Evolutionary conservation across 139 green algal species (phyloP).

Genomic region (Micractinium sp.): DNA sequence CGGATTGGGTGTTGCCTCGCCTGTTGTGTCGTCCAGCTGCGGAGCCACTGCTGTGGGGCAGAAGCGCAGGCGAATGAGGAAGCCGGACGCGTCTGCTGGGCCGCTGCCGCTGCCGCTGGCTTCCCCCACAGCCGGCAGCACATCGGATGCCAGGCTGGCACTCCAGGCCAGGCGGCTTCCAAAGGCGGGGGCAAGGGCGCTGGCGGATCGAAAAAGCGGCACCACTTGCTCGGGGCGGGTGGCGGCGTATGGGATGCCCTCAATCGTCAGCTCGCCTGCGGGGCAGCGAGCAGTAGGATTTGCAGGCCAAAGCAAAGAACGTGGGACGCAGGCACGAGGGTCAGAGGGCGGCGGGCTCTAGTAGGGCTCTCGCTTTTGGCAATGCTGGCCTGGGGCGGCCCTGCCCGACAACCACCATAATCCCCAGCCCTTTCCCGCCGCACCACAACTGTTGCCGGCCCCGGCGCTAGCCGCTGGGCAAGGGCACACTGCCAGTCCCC

Average conservation of each 20-base stretch:
- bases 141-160: neutral
- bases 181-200: neutral
- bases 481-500: too few species aligned
- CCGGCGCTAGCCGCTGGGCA: too few species aligned
- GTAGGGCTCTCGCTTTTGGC: too few species aligned
- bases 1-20: neutral
- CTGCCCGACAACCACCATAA: too few species aligned
- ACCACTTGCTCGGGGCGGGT: neutral
- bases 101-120: neutral
- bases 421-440: too few species aligned
- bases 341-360: too few species aligned
- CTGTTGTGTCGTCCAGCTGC: neutral
- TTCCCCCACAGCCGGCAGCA: neutral
- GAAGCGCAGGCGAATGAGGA: conserved; percentile 36
- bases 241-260: conserved; percentile 22
- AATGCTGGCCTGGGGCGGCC: too few species aligned
- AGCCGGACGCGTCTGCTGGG: neutral
- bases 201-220: neutral
- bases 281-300: neutral
- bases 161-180: neutral
- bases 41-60: neutral
- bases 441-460: too few species aligned
- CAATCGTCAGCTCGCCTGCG: conserved; percentile 4
- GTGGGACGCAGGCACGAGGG: too few species aligned
- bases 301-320: neutral